Evolutionary conservation across 2,329 filamentous ascomycete genomes (phyloP).

Genomic region (Aphanocladium album): DNA sequence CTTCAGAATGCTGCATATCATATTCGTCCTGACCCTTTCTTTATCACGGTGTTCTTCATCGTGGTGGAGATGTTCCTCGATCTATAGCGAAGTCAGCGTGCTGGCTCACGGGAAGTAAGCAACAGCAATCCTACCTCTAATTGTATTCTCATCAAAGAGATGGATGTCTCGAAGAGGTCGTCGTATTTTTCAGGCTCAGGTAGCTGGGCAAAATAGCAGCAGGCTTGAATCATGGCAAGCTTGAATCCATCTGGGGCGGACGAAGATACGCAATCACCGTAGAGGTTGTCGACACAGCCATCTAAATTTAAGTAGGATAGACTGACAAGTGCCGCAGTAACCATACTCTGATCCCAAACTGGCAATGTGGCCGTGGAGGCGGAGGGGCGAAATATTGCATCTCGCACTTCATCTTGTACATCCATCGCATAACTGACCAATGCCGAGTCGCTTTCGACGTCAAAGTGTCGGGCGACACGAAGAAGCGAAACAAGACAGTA

Average conservation of each 20-base stretch:
- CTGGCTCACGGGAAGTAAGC: too few species aligned
- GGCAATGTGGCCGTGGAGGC: constrained; percentile 41
- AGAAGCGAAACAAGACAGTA: constrained; percentile 60
- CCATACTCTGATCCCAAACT: constrained; percentile 57
- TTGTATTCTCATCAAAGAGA: constrained; percentile 52
- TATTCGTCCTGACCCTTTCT: constrained; percentile 14
- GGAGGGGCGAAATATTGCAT: constrained; percentile 57
- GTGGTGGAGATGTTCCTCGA: constrained; percentile 4
- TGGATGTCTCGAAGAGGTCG: constrained; percentile 49
- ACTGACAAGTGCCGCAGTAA: constrained; percentile 63
- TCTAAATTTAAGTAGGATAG: constrained; percentile 58
- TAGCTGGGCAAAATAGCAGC: constrained; percentile 56
- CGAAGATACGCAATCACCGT: constrained; percentile 52
- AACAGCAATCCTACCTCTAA: constrained; percentile 42
- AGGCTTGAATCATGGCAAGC: constrained; percentile 57
- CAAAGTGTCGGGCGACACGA: constrained; percentile 59
- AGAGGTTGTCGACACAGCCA: constrained; percentile 50
- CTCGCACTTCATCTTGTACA: constrained; percentile 63
- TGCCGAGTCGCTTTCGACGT: constrained; percentile 56
- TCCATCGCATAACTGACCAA: constrained; percentile 64
- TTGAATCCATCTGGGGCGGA: constrained; percentile 56
- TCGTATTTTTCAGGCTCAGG: constrained; percentile 44
- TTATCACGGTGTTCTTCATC: constrained; percentile 13
- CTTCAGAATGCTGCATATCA: constrained; percentile 42
- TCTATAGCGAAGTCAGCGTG: not conserved